phyloP scores from a whole-genome alignment of 2,329 filamentous ascomycete species.

The Botryotinia convoluta region DNA sequence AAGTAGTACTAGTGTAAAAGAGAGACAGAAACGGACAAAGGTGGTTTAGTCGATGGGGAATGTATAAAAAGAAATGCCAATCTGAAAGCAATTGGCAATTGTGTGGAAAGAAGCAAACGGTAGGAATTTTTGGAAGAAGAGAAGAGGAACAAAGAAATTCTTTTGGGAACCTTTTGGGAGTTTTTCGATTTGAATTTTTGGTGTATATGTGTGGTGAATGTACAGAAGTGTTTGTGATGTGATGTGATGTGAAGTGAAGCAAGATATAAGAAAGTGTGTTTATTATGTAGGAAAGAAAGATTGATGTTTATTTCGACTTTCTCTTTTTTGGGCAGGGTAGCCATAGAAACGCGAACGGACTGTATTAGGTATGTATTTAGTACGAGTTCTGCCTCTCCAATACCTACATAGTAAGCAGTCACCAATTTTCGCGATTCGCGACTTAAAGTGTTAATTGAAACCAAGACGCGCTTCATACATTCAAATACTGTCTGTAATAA shows the following conservation, averaged over 20 bases:
- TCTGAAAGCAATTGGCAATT: conserved; percentile 25
- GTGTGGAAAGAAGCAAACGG: conserved; percentile 17
- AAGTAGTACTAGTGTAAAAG: not conserved
- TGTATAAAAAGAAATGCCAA: conserved; percentile 22
- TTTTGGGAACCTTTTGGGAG: not conserved
- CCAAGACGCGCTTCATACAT: conserved; percentile 1
- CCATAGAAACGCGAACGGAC: conserved; percentile 8
- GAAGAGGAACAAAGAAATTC: conserved; percentile 16
- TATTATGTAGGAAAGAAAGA: not conserved
- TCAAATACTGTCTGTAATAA: no score
- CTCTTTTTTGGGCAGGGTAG: not conserved
- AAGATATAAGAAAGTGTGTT: not conserved
- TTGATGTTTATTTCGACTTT: not conserved
- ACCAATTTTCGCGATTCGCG: conserved; percentile 11
- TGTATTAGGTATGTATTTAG: no score
- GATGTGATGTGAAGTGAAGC: not conserved
- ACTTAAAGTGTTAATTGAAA: conserved; percentile 3
- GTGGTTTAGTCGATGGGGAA: conserved; percentile 15
- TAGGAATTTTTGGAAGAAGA: conserved; percentile 7
- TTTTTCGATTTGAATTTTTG: not conserved
- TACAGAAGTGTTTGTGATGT: not conserved
- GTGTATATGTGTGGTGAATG: not conserved
- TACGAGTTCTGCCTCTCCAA: not conserved
- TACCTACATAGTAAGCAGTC: not conserved
- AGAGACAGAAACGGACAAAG: conserved; percentile 28